phyloP scores from a whole-genome alignment of 495 filamentous ascomycete species.

The Lophiotrema nucula region DNA sequence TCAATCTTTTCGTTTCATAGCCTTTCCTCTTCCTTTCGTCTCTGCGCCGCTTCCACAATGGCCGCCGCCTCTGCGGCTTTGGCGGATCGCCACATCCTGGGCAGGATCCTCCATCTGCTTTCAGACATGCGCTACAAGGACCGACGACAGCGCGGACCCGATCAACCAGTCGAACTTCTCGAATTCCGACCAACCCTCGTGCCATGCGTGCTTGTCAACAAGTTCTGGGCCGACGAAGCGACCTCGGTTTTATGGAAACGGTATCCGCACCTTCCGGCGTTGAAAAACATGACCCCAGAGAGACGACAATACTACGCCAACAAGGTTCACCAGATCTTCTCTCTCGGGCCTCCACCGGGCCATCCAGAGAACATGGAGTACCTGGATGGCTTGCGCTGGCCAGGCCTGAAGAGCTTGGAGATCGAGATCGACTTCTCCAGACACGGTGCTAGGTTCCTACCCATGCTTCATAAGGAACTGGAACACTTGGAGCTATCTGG shows the following conservation, averaged over 20 bases:
- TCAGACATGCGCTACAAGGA: conserved; percentile 29
- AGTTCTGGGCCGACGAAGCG: conserved; percentile 27
- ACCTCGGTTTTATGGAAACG: conserved; percentile 27
- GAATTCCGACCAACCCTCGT: conserved; percentile 33
- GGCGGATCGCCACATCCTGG: conserved; percentile 20
- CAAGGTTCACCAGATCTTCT: conserved; percentile 27
- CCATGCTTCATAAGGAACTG: conserved; percentile 18
- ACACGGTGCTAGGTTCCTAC: conserved; percentile 18
- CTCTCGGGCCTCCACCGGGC: conserved; percentile 13
- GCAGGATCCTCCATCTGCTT: conserved; percentile 21
- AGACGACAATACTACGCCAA: conserved; percentile 31
- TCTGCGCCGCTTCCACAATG: background rate
- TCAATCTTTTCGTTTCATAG: conserved; percentile 11
- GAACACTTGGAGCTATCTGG: conserved; percentile 27
- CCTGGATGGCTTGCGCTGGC: conserved; percentile 22
- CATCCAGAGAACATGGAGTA: conserved; percentile 5
- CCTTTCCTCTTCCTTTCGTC: conserved; percentile 1
- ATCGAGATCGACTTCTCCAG: conserved; percentile 24
- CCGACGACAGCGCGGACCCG: conserved; percentile 19
- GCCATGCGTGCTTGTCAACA: conserved; percentile 26
- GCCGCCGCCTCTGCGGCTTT: conserved; percentile 2
- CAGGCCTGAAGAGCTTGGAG: conserved; percentile 22
- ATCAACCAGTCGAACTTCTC: conserved; percentile 24
- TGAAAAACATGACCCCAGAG: conserved; percentile 14
- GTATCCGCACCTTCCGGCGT: conserved; percentile 30